Base-by-base conservation (phyloP, 2,329 filamentous ascomycete species). In the Sporothrix schenckii region DNA sequence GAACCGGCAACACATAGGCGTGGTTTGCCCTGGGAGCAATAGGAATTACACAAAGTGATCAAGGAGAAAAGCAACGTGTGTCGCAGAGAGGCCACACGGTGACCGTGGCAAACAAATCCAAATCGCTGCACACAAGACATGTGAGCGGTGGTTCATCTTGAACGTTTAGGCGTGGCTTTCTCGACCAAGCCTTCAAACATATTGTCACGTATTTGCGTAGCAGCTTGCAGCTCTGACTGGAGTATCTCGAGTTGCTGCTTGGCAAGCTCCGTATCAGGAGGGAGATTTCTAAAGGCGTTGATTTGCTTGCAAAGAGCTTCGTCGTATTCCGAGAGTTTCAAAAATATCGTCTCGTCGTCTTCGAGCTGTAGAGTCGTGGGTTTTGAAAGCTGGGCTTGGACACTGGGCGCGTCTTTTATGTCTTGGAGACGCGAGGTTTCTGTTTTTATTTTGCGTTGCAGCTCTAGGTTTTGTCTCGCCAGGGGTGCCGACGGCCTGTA, bases 181-280 rank as follows among this genome's bases (percentile, higher is more conserved):
- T 89, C 87, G 2, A 92, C 88, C 61, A 95, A 78, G 1, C 84
- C 86, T 77, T 94, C 92, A 77, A 97, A 96, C 69, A 92, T 83
- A 41, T 81, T 84, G 77, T 97, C 92, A 69, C 93, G 86, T 74
- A 85, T 84, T 73, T 83, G 83, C 39, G 85, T 89, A 67, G 92
- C 80, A 11, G 81, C 80, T 52, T 85, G 83, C 60, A 97, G 81
- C 76, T 93, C 88, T 1, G 82, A 80, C 72, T 91, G 86, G 56
- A 93, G 80, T 41, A 84, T 82, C 73, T 91, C 90, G 39, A 97
- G 83, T 77, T 92, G 89, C n/a, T 83, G 80, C 74, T 89, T 86
- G 49, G 93, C 93, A 61, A 87, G 84, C 63, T 89, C 85, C 10
- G 86, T 80, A 76, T 97, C 89, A 6, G 88, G 89, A 1, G 93